A percentile compares a stretch with the other conserved stretches of the same genome.
Conservation (phyloP, 2,329 filamentous ascomycete species). For the Colletotrichum echinochloae region DNA sequence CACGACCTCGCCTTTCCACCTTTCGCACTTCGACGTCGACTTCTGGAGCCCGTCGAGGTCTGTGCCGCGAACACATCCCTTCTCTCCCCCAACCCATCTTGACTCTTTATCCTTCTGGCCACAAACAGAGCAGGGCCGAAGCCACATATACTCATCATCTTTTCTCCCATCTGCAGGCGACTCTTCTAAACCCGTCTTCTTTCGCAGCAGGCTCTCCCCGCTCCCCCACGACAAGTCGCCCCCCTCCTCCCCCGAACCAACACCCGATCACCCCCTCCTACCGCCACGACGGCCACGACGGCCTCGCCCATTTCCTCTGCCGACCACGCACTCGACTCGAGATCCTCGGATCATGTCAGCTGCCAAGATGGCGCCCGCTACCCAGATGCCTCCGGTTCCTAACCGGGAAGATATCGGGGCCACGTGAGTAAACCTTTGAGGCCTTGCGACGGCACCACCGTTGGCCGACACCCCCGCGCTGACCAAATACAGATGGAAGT, state of each 20-base stretch:
- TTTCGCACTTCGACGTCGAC: constrained; percentile 18
- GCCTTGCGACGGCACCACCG: constrained; percentile 16
- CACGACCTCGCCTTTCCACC: constrained; percentile 7
- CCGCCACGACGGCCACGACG: constrained; percentile 44
- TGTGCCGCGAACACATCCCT: constrained; percentile 14
- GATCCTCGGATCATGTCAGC: constrained; percentile 47
- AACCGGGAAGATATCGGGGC: constrained; percentile 71
- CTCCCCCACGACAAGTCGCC: constrained; percentile 19
- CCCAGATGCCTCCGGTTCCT: constrained; percentile 67
- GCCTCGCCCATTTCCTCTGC: constrained; percentile 36
- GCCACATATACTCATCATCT: background rate
- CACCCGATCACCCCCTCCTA: constrained; percentile 37
- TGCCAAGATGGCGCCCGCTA: constrained; percentile 50
- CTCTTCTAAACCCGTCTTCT: constrained; percentile 28
- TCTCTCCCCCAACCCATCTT: background rate
- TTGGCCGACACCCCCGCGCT: constrained; percentile 34
- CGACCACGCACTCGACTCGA: constrained; percentile 26
- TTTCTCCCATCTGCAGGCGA: background rate
- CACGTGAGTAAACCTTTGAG: constrained; percentile 52
- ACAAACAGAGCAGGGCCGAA: constrained; percentile 4
- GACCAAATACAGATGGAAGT: constrained; percentile 77
- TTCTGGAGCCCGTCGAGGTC: constrained; percentile 15
- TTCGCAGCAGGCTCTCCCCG: constrained; percentile 26
- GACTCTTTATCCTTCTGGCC: constrained; percentile 5
- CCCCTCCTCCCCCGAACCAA: constrained; percentile 3